Base-by-base conservation (phyloP, 2,329 filamentous ascomycete species). In the Endoconidiophora polonica region DNA sequence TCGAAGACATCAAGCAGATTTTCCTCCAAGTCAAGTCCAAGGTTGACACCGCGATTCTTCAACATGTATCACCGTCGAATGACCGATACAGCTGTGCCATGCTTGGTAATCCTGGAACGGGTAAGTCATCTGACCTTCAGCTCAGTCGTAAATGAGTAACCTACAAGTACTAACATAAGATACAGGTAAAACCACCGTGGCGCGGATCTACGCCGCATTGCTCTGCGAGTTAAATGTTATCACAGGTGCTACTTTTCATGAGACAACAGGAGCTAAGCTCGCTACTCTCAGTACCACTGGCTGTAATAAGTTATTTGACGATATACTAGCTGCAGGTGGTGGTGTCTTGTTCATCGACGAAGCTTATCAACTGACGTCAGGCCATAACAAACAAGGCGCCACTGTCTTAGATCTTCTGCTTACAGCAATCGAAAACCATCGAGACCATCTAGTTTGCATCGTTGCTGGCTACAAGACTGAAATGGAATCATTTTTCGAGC, bases 291-390 rank as follows among this genome's bases (percentile, higher is more conserved):
- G 79, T 0, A 69, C 83, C 0, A 50, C 64, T 0, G 75, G 69
- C 0, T 76, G 71, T 54, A 70, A 82, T 57, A 68, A 70, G 10
- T 61, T 78, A 0, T 18, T 68, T 0, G 60, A 66, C 0, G 45
- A 58, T 0, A 68, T 88, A 0, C 60, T 76, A 3, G 49, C 77
- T 24, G 55, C 62, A 0, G 77, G 74, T 0, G 83, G 83, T 0
- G 84, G 84, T 0, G 79, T 79, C 0, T 58, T 86, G 1, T 88
- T 90, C 58, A 80, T 90, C 20, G 84, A 90, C 53, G 83, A 90
- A 60, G 82, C 83, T 0, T 87, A 90, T 57, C 83, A 88, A 55
- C 66, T 90, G 0, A 70, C 76, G 0, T 75, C 74, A 1, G 72
- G 72, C 0, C 73, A 75, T 50, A 81, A 65, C 20, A 57, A 59